Conservation (phyloP, 2,329 filamentous ascomycete genomes). For the Apiospora sp. region DNA sequence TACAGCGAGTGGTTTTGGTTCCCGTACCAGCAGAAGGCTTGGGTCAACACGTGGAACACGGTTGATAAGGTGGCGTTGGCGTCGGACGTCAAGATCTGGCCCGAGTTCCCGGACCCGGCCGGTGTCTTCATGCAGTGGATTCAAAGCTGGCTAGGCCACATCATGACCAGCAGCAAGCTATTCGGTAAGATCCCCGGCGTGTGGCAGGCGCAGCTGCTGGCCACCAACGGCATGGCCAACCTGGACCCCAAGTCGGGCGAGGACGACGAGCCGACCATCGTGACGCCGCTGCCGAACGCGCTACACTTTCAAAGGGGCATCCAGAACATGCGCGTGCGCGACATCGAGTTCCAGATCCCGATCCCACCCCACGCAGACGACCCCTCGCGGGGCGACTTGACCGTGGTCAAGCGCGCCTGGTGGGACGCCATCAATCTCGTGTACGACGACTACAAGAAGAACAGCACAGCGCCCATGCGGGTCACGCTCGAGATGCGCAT, state of each 20-base stretch:
- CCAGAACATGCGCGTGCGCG: slow-evolving; percentile 55
- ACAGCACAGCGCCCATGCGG: slow-evolving; percentile 46
- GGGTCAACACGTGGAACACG: slow-evolving; percentile 56
- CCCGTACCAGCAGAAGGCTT: slow-evolving; percentile 51
- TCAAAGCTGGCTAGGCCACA: slow-evolving; percentile 22
- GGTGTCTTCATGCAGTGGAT: slow-evolving; percentile 45
- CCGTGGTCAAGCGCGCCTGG: slow-evolving; percentile 54
- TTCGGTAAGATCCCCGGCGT: slow-evolving; percentile 37
- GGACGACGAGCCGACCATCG: slow-evolving; percentile 41
- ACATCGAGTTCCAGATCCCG: slow-evolving; percentile 55
- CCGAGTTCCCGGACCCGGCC: slow-evolving; percentile 46
- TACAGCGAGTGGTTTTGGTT: slow-evolving; percentile 62
- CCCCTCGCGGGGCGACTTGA: slow-evolving; percentile 48
- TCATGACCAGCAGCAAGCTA: slow-evolving; percentile 12
- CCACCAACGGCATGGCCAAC: slow-evolving; percentile 43
- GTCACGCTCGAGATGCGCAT: slow-evolving; percentile 55
- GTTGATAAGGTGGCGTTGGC: slow-evolving; percentile 39
- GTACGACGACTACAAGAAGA: slow-evolving; percentile 46
- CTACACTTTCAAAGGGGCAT: slow-evolving; percentile 56
- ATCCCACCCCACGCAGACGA: slow-evolving; percentile 44
- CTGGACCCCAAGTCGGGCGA: slow-evolving; percentile 32
- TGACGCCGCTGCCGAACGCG: slow-evolving; percentile 52
- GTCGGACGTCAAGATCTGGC: slow-evolving; percentile 36
- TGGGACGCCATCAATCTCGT: slow-evolving; percentile 57
- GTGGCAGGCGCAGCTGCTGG: slow-evolving; percentile 40